These are phyloP conservation scores for Lithospermum erythrorhizon DNA, from an alignment of 257 asterid genomes.

Conservation along the genomic window DNA sequence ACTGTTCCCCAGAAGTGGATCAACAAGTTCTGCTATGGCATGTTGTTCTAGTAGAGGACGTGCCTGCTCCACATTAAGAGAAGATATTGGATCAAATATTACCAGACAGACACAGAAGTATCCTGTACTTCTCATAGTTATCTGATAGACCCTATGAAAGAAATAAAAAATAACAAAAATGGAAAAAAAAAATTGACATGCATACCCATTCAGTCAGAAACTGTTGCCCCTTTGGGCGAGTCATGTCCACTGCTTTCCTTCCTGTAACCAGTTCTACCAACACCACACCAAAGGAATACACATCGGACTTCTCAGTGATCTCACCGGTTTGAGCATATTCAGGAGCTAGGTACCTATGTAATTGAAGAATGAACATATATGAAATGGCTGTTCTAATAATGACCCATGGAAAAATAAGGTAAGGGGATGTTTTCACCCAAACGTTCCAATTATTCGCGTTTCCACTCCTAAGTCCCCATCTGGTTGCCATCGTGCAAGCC, in stretches of 20 bases:
- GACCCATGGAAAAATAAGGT: not conserved
- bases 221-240: constrained; percentile 73
- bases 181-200: not conserved
- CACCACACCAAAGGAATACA: constrained; percentile 73
- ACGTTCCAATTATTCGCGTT: constrained; percentile 72
- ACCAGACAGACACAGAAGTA: not conserved
- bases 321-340: constrained; percentile 85
- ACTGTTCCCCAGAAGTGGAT: constrained; percentile 39
- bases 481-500: constrained; percentile 67
- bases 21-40: constrained; percentile 35
- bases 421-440: constrained; percentile 29
- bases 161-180: not conserved
- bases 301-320: constrained; percentile 72
- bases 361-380: not conserved
- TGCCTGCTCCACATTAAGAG: constrained; percentile 34
- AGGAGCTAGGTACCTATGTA: constrained; percentile 58
- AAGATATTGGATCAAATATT: not conserved
- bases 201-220: constrained; percentile 81
- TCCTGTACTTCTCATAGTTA: not conserved
- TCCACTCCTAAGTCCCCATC: constrained; percentile 46
- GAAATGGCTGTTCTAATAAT: not conserved
- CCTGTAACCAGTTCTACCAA: constrained; percentile 74
- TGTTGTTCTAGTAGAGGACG: constrained; percentile 58
- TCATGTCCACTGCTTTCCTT: constrained; percentile 67
- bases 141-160: not conserved